These are phyloP conservation scores for Didymella glomerata DNA, from an alignment of 2,329 filamentous ascomycete genomes.

Conservation along the genomic window DNA sequence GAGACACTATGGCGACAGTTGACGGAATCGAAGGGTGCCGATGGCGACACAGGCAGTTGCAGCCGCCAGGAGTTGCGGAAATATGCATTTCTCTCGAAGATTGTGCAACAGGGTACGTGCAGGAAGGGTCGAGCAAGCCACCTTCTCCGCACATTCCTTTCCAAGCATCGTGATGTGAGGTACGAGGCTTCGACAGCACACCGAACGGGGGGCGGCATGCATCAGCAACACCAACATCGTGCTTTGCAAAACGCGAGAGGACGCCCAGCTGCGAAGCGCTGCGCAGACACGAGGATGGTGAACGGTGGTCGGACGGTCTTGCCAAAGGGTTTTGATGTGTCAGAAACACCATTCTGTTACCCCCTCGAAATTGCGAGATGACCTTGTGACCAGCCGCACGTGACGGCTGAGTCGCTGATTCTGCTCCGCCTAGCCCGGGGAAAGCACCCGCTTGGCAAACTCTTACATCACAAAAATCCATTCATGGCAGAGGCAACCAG, in stretches of 20 bases:
- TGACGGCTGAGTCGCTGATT: constrained; percentile 29
- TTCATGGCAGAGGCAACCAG: constrained; percentile 26
- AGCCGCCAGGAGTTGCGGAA: constrained; percentile 27
- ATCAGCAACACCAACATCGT: constrained; percentile 24
- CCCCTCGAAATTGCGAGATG: constrained; percentile 27
- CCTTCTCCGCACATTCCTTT: constrained; percentile 28
- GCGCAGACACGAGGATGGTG: constrained; percentile 36
- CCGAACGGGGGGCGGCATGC: constrained; percentile 28
- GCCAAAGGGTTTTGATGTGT: constrained; percentile 44
- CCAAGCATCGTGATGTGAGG: constrained; percentile 25
- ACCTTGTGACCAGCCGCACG: constrained; percentile 30
- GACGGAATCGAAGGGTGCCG: constrained; percentile 33
- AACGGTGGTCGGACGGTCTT: constrained; percentile 33
- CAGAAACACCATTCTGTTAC: constrained; percentile 39
- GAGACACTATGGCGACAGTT: constrained; percentile 29
- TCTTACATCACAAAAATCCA: constrained; percentile 40
- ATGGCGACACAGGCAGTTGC: constrained; percentile 32
- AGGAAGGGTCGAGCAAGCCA: constrained; percentile 30
- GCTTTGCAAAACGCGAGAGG: constrained; percentile 25
- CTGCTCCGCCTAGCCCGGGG: constrained; percentile 24
- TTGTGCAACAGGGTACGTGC: constrained; percentile 20
- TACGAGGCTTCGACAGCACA: constrained; percentile 19
- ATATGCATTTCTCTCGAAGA: constrained; percentile 23
- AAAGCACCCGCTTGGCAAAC: constrained; percentile 27
- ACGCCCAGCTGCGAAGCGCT: constrained; percentile 25